Conservation (phyloP, 306 rosid species). For the Mimosa pudica region DNA sequence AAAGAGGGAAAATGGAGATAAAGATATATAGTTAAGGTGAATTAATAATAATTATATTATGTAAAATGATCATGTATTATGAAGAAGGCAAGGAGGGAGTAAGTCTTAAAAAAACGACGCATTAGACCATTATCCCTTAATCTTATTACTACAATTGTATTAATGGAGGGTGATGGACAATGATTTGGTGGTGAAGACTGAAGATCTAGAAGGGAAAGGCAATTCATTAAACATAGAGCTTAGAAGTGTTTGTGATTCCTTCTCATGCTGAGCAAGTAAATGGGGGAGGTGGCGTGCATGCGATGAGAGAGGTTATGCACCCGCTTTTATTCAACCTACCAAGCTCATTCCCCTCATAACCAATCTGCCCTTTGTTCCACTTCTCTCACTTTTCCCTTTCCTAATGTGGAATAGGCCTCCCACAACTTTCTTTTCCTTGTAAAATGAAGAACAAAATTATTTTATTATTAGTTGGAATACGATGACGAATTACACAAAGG, state of each 20-base stretch:
- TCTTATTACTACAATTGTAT: too few relatives aligned
- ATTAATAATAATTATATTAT: too few relatives aligned
- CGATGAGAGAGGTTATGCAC: neutral
- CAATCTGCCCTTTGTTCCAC: neutral
- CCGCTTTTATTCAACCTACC: neutral
- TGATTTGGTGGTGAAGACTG: neutral
- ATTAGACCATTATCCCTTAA: too few relatives aligned
- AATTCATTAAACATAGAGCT: neutral
- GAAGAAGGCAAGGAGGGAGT: too few relatives aligned
- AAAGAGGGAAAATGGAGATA: too few relatives aligned
- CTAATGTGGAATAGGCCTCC: neutral
- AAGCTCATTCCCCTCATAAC: neutral
- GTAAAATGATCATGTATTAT: too few relatives aligned
- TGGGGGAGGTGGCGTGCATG: slow-evolving; percentile 41
- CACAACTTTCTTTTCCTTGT: neutral
- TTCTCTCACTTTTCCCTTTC: neutral
- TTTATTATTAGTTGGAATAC: neutral
- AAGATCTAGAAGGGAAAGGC: neutral
- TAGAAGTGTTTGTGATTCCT: slow-evolving; percentile 13
- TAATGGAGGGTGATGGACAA: neutral
- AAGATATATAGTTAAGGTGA: too few relatives aligned
- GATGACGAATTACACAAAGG: neutral
- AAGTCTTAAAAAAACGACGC: too few relatives aligned
- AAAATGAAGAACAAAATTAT: neutral
- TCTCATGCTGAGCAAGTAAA: slow-evolving; percentile 36